A percentile compares a stretch with the other conserved stretches of the same genome.
These are phyloP conservation scores for Boletus tomentosulus DNA, from an alignment of 768 basidiomycete species.

Conservation along the genomic window DNA sequence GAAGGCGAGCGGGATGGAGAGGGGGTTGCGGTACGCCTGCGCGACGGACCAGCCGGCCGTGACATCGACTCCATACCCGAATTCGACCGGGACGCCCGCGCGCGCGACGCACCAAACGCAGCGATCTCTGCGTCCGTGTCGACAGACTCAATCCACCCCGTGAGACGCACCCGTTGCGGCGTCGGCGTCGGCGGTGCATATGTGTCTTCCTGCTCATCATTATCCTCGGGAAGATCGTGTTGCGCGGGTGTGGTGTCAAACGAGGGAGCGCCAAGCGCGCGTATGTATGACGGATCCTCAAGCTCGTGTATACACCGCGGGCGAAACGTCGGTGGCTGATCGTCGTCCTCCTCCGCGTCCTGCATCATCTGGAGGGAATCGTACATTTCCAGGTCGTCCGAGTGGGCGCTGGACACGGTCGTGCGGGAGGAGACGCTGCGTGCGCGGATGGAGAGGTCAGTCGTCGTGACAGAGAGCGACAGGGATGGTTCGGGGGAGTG, in stretches of 20 bases:
- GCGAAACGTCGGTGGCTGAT: conserved; percentile 22
- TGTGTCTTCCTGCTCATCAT: conserved; percentile 9
- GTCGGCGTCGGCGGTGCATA: conserved; percentile 19
- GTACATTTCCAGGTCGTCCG: conserved; percentile 9
- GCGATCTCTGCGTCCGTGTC: conserved; percentile 51
- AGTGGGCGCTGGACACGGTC: conserved; percentile 11
- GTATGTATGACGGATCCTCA: conserved; percentile 32
- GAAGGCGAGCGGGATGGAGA: conserved; percentile 4
- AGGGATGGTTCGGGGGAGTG: conserved; percentile 31
- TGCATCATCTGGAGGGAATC: conserved; percentile 26
- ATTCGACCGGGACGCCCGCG: not conserved
- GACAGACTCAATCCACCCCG: conserved; percentile 52
- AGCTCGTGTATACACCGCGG: conserved; percentile 57
- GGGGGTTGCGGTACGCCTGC: not conserved
- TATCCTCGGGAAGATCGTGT: not conserved
- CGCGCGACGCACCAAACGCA: conserved; percentile 40
- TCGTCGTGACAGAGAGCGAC: conserved; percentile 34
- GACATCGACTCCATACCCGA: not conserved
- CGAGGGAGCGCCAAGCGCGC: not conserved
- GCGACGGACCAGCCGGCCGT: not conserved
- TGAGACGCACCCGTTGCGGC: conserved; percentile 39
- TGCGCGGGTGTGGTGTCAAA: not conserved
- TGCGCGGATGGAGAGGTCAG: conserved; percentile 31
- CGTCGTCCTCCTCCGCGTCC: conserved; percentile 26
- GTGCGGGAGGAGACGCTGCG: conserved; percentile 23